Evolutionary conservation across 441 rosid genomes (phyloP), one percentile per base, ranked within the genome.

Genomic region (Metrosideros polymorpha): DNA sequence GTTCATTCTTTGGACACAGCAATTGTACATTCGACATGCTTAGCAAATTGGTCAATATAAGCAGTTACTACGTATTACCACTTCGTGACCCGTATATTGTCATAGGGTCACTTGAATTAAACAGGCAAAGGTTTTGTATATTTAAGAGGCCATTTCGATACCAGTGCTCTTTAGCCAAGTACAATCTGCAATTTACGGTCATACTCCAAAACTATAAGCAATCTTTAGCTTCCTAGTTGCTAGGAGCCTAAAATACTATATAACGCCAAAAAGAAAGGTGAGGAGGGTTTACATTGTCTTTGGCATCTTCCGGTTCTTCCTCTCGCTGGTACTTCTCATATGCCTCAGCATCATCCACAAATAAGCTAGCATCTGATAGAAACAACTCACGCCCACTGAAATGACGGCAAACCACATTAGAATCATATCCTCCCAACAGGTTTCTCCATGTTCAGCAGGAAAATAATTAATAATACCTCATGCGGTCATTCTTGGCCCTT

Each of bases 381-480:
- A 97, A 97, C 84, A 97, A 92, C 96, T 97, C 99, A 50, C 99
- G 97, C 13, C 99, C 99, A 93, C 99, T 96, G 94, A 82, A 87
- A 92, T 27, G 61, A 77, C 85, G 43, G 83, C 83, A 91, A 85
- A 86, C 84, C 82, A 83, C 89, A 84, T 84, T 13, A 82, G 84
- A 17, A 30, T 32, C 45, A 35, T 42, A 42, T 17, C 49, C 57
- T 47, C 54, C 8, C 53, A 56, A 52, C 42, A 47, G 43, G 47
- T 45, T 71, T 29, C 24, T 6, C 79, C 79, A 35, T 35, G 79
- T 86, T 50, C 19, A 61, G 13, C 57, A 59, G 6, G 51, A 50
- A 50, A 82, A 29, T n/a, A 18, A 79, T 86, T 12, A 71, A 25
- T 35, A 82, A 83, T 90, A 96, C 99, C 99, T 98, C 99, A 98